Conservation (phyloP, 1,284 basidiomycete genomes). For the Cystobasidium sp. region DNA sequence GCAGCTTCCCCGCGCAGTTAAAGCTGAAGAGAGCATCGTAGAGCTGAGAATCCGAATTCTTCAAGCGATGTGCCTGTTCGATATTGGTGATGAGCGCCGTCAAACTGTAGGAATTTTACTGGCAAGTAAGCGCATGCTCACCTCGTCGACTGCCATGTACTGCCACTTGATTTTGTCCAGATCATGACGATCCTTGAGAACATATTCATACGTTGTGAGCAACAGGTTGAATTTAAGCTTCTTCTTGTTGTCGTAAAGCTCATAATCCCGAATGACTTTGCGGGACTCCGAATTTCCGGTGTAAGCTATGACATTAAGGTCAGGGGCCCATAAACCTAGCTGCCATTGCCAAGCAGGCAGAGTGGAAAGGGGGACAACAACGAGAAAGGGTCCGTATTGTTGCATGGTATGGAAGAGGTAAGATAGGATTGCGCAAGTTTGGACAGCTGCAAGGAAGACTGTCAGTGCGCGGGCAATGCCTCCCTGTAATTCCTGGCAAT, state of each 20-base stretch:
- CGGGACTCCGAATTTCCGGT: constrained; percentile 87
- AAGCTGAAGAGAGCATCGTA: constrained; percentile 93
- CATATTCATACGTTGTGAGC: constrained; percentile 96
- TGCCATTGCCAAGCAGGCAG: constrained; percentile 98
- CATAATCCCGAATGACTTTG: constrained; percentile 87
- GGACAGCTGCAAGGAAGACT: constrained; percentile 65
- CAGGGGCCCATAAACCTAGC: constrained; percentile 93
- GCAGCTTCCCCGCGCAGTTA: constrained; percentile 84
- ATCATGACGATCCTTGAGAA: constrained; percentile 86
- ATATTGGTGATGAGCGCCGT: background rate
- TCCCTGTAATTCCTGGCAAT: background rate
- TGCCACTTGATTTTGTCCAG: constrained; percentile 97
- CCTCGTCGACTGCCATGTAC: constrained; percentile 92
- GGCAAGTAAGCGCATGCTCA: constrained; percentile 55
- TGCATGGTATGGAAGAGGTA: constrained; percentile 92
- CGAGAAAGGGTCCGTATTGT: constrained; percentile 96
- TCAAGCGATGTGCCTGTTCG: constrained; percentile 85
- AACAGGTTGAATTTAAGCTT: constrained; percentile 94
- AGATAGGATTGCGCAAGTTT: constrained; percentile 93
- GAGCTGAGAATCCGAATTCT: constrained; percentile 96
- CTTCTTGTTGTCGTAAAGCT: constrained; percentile 83
- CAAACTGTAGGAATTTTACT: too few relatives aligned
- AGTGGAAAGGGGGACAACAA: constrained; percentile 96
- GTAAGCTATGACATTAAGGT: constrained; percentile 95
- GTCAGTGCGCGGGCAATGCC: background rate